A percentile compares a stretch with the other conserved stretches of the same genome.
Evolutionary conservation across 2,329 filamentous ascomycete species (phyloP).

Genomic region (Sordariomycetes sp.): DNA sequence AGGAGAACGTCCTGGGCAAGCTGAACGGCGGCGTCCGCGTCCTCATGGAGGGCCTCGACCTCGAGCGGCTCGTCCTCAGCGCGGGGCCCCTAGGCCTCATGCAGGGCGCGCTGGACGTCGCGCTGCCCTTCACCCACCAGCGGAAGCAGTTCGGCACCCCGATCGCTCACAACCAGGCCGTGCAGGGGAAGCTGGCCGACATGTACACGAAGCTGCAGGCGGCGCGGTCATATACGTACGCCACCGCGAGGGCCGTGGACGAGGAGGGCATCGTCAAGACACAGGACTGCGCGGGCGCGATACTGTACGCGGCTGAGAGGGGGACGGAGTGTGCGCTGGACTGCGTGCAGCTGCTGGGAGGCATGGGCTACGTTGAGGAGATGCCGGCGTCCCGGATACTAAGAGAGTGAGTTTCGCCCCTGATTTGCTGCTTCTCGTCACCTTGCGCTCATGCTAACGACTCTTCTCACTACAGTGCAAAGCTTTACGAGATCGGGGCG

Average conservation of each 20-base stretch:
- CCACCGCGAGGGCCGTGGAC: conserved; percentile 70
- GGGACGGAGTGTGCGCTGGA: conserved; percentile 82
- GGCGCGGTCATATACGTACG: conserved; percentile 77
- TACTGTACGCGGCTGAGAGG: conserved; percentile 83
- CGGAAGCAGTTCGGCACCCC: conserved; percentile 81
- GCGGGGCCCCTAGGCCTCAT: conserved; percentile 89
- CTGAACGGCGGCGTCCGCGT: conserved; percentile 79
- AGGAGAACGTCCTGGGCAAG: conserved; percentile 67
- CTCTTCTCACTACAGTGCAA: conserved; percentile 33
- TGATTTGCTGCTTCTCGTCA: not conserved
- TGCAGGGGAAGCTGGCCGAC: conserved; percentile 88
- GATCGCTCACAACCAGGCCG: conserved; percentile 83
- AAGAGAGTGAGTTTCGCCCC: conserved; percentile 43
- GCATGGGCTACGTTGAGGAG: conserved; percentile 94
- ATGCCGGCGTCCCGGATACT: conserved; percentile 81
- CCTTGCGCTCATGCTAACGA: not conserved
- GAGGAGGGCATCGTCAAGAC: conserved; percentile 64
- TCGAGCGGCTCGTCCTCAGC: conserved; percentile 85
- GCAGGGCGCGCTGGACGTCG: conserved; percentile 80
- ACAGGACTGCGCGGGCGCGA: conserved; percentile 89
- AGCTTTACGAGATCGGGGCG: conserved; percentile 92
- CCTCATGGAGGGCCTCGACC: conserved; percentile 90
- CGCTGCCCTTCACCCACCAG: conserved; percentile 80
- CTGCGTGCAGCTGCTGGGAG: conserved; percentile 84
- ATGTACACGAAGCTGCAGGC: conserved; percentile 95